Evolutionary conservation across 1,284 basidiomycete species (phyloP).

Genomic region (Fomitopsis palustris): DNA sequence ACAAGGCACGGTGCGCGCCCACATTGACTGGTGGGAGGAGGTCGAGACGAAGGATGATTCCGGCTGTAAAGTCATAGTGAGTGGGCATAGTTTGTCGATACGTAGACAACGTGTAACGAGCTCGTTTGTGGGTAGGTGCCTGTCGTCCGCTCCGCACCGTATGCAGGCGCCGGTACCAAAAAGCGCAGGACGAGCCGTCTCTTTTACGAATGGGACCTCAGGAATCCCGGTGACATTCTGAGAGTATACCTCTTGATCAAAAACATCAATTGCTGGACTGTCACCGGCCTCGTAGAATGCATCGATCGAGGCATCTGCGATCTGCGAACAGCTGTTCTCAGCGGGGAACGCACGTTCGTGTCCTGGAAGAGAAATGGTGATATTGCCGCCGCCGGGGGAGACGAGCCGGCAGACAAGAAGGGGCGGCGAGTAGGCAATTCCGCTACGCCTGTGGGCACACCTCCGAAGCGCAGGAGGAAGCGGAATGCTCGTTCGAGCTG

Average conservation of each 20-base stretch:
- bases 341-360: conserved; percentile 30
- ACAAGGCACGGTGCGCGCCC: conserved; percentile 47
- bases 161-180: conserved; percentile 26
- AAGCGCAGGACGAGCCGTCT: conserved; percentile 13
- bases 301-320: conserved; percentile 37
- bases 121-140: conserved; percentile 27
- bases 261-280: conserved; percentile 53
- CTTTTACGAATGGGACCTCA: conserved; percentile 50
- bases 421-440: conserved; percentile 5
- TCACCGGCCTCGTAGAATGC: conserved; percentile 36
- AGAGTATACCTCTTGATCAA: conserved; percentile 49
- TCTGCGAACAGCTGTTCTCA: conserved; percentile 34
- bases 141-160: conserved; percentile 46
- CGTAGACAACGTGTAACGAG: not conserved
- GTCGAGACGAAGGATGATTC: conserved; percentile 7
- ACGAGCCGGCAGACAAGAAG: conserved; percentile 25
- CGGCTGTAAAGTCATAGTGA: conserved; percentile 21
- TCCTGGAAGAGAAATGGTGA: conserved; percentile 48
- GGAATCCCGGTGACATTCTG: conserved; percentile 42
- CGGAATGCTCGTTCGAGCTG: conserved; percentile 8
- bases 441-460: conserved; percentile 7
- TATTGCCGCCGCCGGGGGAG: conserved; percentile 19
- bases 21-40: conserved; percentile 49
- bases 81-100: conserved; percentile 23
- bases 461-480: conserved; percentile 12